Conservation (phyloP, 2,329 filamentous ascomycete species). For the Aspergillus versicolor region DNA sequence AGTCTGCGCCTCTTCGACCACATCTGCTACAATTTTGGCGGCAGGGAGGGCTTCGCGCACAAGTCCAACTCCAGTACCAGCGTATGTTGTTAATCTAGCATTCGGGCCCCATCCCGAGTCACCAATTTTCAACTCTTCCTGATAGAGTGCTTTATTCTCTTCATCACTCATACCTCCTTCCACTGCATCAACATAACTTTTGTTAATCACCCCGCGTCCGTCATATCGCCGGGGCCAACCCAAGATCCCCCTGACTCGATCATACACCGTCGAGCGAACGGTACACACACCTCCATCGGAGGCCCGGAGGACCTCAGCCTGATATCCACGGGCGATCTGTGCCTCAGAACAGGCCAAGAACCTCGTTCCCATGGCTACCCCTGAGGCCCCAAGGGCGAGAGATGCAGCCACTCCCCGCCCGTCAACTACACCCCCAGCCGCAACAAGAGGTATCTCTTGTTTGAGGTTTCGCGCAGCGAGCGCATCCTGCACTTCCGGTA, state of each 20-base stretch:
- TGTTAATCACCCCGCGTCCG: constrained; percentile 59
- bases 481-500: constrained; percentile 52
- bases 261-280: constrained; percentile 53
- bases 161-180: constrained; percentile 38
- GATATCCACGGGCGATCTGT: constrained; percentile 51
- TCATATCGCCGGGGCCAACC: constrained; percentile 60
- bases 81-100: constrained; percentile 62
- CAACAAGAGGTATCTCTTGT: constrained; percentile 46
- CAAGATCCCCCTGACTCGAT: constrained; percentile 53
- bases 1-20: constrained; percentile 39
- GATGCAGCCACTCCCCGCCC: constrained; percentile 53
- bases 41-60: constrained; percentile 52
- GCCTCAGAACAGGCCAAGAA: constrained; percentile 57
- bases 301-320: constrained; percentile 48
- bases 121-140: constrained; percentile 51
- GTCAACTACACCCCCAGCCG: constrained; percentile 55
- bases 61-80: constrained; percentile 61
- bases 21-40: constrained; percentile 52
- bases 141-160: constrained; percentile 45
- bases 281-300: constrained; percentile 54
- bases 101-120: constrained; percentile 54
- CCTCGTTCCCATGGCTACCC: constrained; percentile 62
- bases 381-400: constrained; percentile 53
- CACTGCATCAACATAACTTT: constrained; percentile 48
- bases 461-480: constrained; percentile 22